Base-by-base conservation (phyloP, 148 eudicot species). In the Cornus controversa region DNA sequence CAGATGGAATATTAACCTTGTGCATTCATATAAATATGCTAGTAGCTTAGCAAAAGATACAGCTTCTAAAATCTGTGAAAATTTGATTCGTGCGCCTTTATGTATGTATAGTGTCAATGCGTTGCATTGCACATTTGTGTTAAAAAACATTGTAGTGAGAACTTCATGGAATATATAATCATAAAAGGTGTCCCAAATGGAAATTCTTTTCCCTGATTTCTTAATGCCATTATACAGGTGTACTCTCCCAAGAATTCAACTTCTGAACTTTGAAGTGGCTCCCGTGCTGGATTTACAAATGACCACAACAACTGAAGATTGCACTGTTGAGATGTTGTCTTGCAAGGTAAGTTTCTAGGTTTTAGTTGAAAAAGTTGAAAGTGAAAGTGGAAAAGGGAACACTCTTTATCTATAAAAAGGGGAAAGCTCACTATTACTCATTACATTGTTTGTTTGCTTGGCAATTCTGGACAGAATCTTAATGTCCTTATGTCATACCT, bases 221-320 rank as follows among this genome's bases (percentile, higher is more conserved):
- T 22, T 24, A 10, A 34, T 77, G 68, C 29, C 42, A 15, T 67
- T 6, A 18, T 77, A 67, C 80, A 94, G 98, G 86, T 94, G 98
- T 84, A 84, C 78, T 75, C 81, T 94, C 62, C 95, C 91, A 10
- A 77, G 84, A 42, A 65, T 94, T 78, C 89, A 87, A 78, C 87
- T 94, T 77, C 82, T 94, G 64, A 94, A 85, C 79, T 91, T 94
- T 84, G 93, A 85, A 78, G 98, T 94, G 71, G 88, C 92, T 20
- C 98, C 98, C 66, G 93, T 92, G 69, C 18, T 94, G 74, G 95
- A 87, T 77, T 84, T 94, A 80, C 86, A 82, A 81, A 91, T 94
- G 69, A 91, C 75, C 28, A 86, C 95, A 80, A 89, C 92, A 54
- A 80, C 72, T 83, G 89, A 94, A 84, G 88, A 86, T 78, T 94